Conservation (phyloP, 1,284 basidiomycete genomes). For the Wolfiporia cocos region DNA sequence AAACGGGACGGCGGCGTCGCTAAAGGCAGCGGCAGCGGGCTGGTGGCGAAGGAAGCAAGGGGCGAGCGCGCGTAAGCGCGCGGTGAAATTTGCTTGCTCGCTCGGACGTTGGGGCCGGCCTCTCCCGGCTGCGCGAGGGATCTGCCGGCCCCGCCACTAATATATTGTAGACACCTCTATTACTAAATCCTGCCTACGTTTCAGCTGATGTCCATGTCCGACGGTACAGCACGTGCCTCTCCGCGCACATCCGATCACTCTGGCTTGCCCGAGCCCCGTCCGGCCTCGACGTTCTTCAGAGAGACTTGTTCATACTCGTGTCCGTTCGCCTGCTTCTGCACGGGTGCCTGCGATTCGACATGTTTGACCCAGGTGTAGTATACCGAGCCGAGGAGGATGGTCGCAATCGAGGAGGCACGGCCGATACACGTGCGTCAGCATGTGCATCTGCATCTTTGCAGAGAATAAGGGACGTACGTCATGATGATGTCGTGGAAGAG, state of each 20-base stretch:
- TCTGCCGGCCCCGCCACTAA: no score
- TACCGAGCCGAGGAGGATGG: slow-evolving; percentile 75
- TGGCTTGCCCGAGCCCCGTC: slow-evolving; percentile 22
- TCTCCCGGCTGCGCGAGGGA: no score
- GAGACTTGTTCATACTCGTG: slow-evolving; percentile 38
- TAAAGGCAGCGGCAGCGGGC: no score
- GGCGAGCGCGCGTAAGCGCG: no score
- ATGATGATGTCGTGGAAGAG: slow-evolving; percentile 73
- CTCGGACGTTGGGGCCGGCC: no score
- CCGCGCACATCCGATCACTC: not conserved
- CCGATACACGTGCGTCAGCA: slow-evolving; percentile 42
- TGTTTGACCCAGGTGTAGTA: slow-evolving; percentile 87
- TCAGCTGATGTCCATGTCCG: no score
- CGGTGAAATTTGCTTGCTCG: no score
- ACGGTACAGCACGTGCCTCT: no score
- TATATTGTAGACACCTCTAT: no score
- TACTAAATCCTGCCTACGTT: no score
- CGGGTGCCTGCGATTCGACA: slow-evolving; percentile 40
- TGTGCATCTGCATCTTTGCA: not conserved
- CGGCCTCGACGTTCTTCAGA: slow-evolving; percentile 46
- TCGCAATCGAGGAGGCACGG: slow-evolving; percentile 70
- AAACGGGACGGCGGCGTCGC: no score
- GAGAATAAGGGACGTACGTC: slow-evolving; percentile 39
- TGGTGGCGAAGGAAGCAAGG: no score
- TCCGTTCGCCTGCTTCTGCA: slow-evolving; percentile 8